Evolutionary conservation across 1,284 basidiomycete genomes (phyloP), one percentile per base, ranked within the genome.

Genomic region (Neolentinus lepideus): DNA sequence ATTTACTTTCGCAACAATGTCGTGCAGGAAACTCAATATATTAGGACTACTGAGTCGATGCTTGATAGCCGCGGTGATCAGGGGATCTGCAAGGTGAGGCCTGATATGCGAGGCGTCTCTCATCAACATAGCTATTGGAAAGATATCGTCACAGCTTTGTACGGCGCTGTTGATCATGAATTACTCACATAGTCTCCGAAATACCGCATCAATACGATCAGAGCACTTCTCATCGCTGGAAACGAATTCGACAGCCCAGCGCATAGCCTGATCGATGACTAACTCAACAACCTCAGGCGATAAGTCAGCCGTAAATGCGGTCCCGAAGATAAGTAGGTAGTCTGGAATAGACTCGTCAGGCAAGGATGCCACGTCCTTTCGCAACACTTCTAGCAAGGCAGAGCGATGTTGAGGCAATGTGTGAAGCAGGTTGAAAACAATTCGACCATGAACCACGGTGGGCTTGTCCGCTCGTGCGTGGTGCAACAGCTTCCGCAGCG

Each of bases 71-170:
- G 83, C 81, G 4, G 79, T 79, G 33, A 96, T 64, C 24, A 93
- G 71, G 0, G 91, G 86, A 58, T 98, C 94, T 0, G 83, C 84
- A 6, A 88, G 68, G 60, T 87, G 80, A 1, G 76, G 61, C 59
- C 85, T 87, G 35, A 84, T 68, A 46, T 60, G 59, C 19, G 68
- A 59, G 3, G 69, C 60, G 2, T 52, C 59, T 52, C 61, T 62
- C 19, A 70, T 52, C 26, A 80, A 57, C 8, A 56, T 52, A 16
- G 62, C 75, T 75, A 56, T 19, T 45, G 54, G 57, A 53, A 54
- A 46, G 52, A 53, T 24, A 46, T 47, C 9, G 48, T 50, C 24
- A 33, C 16, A 29, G n/a, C n/a, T n/a, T n/a, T 31, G 38, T 52
- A 16, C 56, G 11, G 19, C 31, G 24, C 1, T 57, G 16, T 21